Percentiles rank a stretch among this genome's conserved stretches.
Conservation (phyloP, 495 filamentous ascomycete species). For the Lasiosphaeriaceae sp. region DNA sequence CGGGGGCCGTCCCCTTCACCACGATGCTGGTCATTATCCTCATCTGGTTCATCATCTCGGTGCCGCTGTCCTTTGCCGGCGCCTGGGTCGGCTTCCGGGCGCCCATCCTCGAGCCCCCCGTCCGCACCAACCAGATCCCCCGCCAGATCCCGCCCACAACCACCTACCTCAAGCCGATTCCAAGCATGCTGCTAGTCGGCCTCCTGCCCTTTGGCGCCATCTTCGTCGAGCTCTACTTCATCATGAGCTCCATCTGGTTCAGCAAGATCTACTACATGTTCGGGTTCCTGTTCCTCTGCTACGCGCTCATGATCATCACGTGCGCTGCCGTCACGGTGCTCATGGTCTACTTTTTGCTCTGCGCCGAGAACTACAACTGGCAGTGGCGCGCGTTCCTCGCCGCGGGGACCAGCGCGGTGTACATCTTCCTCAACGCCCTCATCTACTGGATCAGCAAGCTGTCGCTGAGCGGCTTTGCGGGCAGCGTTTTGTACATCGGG, state of each 20-base stretch:
- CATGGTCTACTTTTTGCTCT: constrained; percentile 91
- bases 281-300: constrained; percentile 96
- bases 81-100: constrained; percentile 86
- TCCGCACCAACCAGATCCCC: constrained; percentile 95
- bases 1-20: constrained; percentile 90
- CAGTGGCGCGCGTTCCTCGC: constrained; percentile 92
- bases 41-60: constrained; percentile 96
- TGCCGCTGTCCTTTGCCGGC: constrained; percentile 83
- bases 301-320: constrained; percentile 95
- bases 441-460: constrained; percentile 85
- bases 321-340: constrained; percentile 87
- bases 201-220: constrained; percentile 93
- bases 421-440: constrained; percentile 84
- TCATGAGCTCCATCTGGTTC: constrained; percentile 97
- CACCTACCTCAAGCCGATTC: constrained; percentile 77
- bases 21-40: constrained; percentile 91
- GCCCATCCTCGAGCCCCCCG: constrained; percentile 65
- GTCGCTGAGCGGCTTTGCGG: constrained; percentile 76
- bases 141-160: constrained; percentile 84
- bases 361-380: constrained; percentile 97
- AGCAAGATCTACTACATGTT: constrained; percentile 99
- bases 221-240: constrained; percentile 96
- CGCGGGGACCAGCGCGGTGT: constrained; percentile 80
- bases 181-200: constrained; percentile 84
- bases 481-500: constrained; percentile 86